A percentile compares a stretch with the other conserved stretches of the same genome.
Conservation (phyloP, 2,329 filamentous ascomycete genomes). For the Fusarium stilboides region DNA sequence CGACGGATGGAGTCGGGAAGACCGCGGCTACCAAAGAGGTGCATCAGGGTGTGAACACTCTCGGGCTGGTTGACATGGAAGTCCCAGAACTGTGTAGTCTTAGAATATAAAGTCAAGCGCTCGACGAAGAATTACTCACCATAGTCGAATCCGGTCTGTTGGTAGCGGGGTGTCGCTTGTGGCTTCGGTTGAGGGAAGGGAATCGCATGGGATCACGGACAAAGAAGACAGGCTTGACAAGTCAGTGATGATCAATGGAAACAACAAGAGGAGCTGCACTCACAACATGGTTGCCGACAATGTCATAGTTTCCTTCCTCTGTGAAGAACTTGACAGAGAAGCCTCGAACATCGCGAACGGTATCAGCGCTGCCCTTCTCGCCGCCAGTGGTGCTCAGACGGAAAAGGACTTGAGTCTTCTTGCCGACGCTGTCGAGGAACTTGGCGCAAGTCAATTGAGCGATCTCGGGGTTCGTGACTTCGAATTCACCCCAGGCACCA, state of each 20-base stretch:
- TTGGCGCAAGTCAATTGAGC: constrained; percentile 67
- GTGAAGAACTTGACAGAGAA: constrained; percentile 74
- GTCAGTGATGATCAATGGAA: neutral
- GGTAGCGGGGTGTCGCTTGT: constrained; percentile 45
- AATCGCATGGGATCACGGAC: constrained; percentile 21
- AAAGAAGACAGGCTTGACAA: neutral
- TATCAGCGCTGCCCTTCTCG: constrained; percentile 75
- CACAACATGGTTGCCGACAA: constrained; percentile 60
- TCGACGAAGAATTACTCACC: neutral
- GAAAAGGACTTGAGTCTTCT: constrained; percentile 70
- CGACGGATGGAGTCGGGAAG: constrained; percentile 22
- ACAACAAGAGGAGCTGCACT: rapidly evolving
- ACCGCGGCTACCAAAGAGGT: constrained; percentile 26
- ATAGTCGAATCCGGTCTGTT: constrained; percentile 29
- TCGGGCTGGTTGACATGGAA: constrained; percentile 38
- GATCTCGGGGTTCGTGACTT: constrained; percentile 67
- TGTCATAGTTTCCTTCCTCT: constrained; percentile 72
- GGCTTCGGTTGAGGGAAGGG: constrained; percentile 15
- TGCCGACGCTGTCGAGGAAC: constrained; percentile 68
- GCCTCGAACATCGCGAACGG: constrained; percentile 77
- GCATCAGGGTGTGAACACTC: constrained; percentile 31
- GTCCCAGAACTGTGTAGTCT: constrained; percentile 25
- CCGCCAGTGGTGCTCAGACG: constrained; percentile 81
- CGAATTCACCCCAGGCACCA: constrained; percentile 70
- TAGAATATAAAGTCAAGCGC: neutral